Base-by-base conservation (phyloP, 495 filamentous ascomycete genomes). In the Friedmanniomyces simplex region DNA sequence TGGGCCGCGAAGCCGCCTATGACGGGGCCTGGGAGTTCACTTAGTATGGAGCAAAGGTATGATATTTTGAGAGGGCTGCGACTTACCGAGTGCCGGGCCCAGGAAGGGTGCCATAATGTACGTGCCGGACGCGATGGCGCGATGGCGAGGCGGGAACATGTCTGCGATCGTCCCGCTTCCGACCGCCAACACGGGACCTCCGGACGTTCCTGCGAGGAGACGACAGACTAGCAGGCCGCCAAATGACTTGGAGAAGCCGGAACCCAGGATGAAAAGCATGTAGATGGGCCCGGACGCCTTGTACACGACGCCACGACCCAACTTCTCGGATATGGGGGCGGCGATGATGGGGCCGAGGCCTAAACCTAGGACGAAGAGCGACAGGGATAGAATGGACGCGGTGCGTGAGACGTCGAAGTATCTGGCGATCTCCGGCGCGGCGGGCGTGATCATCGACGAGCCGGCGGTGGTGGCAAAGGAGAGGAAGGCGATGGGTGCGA, bases 201-300 rank as follows among this genome's bases (percentile, higher is more conserved):
- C 80, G 22, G 75, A 69, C 2, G 82, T 63, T 0, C 83, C 85
- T 0, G 83, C 79, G 20, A 88, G 71, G 65, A 87, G 80, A 6
- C 85, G 76, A 34, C 78, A 77, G 49, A 82, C 69, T 18, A 77
- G 70, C 13, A 87, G 66, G 0, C 74, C 72, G 26, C 70, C 78
- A 43, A 88, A 78, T 22, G 70, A 78, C 18, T 76, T 72, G 1
- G 80, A 75, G 21, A 83, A 71, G 0, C 77, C 83, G 6, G 79
- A 74, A 12, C 76, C 86, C 12, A 87, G 58, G 0, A 77, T 79
- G 68, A 88, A 88, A 6, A 87, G 64, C n/a, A 76, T 75, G 42
- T 72, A 79, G 0, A 82, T 0, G 79, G 79, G 0, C 74, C 62
- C 1, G 75, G 14, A 28, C 4, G n/a, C 13, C 39, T 55, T 55